These are phyloP conservation scores for Penicillium sp. DNA, from an alignment of 2,329 filamentous ascomycete species.

Conservation along the genomic window DNA sequence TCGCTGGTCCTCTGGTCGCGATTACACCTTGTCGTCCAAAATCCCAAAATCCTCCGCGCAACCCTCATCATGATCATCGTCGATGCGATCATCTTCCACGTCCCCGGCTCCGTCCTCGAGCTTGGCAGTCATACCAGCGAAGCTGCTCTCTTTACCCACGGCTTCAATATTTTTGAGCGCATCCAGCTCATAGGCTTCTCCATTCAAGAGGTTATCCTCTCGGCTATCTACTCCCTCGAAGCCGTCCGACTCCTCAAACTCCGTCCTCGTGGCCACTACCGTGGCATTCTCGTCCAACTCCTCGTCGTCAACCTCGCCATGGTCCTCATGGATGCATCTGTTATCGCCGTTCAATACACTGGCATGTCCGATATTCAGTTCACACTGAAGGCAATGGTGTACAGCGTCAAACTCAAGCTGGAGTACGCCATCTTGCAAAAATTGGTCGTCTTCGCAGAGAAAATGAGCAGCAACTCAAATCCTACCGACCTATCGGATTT, in stretches of 20 bases:
- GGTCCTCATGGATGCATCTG: conserved; percentile 45
- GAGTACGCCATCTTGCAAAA: conserved; percentile 48
- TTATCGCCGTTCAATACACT: conserved; percentile 44
- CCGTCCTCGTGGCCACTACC: conserved; percentile 40
- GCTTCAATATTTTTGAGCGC: conserved; percentile 50
- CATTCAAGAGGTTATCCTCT: conserved; percentile 55
- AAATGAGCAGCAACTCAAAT: conserved; percentile 12
- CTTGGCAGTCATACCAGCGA: conserved; percentile 36
- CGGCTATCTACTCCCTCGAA: conserved; percentile 53
- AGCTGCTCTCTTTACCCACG: conserved; percentile 25
- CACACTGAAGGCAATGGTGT: conserved; percentile 45
- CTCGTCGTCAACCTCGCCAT: conserved; percentile 49
- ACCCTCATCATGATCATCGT: conserved; percentile 48
- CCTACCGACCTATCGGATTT: conserved; percentile 26
- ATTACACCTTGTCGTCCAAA: conserved; percentile 46
- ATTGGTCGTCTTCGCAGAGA: conserved; percentile 31
- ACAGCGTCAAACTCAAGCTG: conserved; percentile 50
- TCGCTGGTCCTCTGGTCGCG: conserved; percentile 51
- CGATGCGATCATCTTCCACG: conserved; percentile 43
- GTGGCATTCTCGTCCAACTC: conserved; percentile 46
- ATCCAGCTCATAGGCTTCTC: conserved; percentile 57
- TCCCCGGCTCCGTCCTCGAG: conserved; percentile 44
- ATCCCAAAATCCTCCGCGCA: conserved; percentile 32
- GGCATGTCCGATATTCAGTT: conserved; percentile 46
- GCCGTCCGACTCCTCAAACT: conserved; percentile 50